Base-by-base conservation (phyloP, 2,329 filamentous ascomycete species). In the Rutstroemia sydowiana region DNA sequence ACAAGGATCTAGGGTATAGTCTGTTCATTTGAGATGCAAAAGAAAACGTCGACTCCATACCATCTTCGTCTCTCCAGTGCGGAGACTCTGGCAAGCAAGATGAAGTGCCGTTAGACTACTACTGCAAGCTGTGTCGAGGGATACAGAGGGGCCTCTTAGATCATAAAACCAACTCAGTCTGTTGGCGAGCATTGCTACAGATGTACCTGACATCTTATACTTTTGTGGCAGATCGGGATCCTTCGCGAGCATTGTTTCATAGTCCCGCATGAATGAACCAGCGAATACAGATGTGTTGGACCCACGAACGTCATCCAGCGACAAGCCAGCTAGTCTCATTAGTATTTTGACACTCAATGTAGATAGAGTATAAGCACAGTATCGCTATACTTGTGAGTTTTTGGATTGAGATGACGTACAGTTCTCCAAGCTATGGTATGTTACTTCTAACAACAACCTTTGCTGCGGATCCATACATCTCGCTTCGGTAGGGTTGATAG, bases 121-220 rank as follows among this genome's bases (percentile, higher is more conserved):
- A 28, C 76, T 79, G 62, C 79, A 82, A 26, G 76, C 79, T 1
- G 79, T 81, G 48, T 82, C 77, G 11, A 82, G 63, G 0, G 75
- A 78, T 62, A 79, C 70, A 56, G 75, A 78, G 2, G 77, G 74
- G 0, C 70, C 70, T 2, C 49, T 59, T 1, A 81, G 65, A 58
- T 81, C 72, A 61, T 76, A 78, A 51, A 71, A 73, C 60, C 79
- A 75, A 0, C 75, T 78, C 13, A 81, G 70, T 0, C 77, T 71
- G 59, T 80, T 80, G 7, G 76, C 61, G 64, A 78, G 69, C 53
- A 79, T 75, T 3, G 61, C 61, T 9, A 57, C 45, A 1, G 55
- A 61, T 1, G 58, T 59, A 1, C 72, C 71, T 1, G 53, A 47
- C 10, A 42, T 42, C 7, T 34, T 32, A 39, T 58, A 59, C 26